These are phyloP conservation scores for Candida berthetii DNA, from an alignment of 805 yeast genomes.

Conservation along the genomic window DNA sequence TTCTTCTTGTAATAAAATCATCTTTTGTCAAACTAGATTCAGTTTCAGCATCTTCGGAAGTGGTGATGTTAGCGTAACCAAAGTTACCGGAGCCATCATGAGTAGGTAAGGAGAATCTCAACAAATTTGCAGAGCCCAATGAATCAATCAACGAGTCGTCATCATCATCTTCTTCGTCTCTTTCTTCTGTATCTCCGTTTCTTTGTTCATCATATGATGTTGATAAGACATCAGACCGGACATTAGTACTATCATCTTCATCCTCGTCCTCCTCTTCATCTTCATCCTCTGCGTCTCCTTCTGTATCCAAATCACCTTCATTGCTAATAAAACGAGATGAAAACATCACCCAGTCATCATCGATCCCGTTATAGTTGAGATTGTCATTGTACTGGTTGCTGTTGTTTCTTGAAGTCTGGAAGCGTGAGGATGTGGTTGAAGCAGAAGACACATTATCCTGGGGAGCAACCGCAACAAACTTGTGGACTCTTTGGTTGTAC, in stretches of 20 bases:
- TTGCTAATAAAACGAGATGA: constrained; percentile 8
- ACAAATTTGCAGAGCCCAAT: constrained; percentile 8
- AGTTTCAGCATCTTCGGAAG: constrained; percentile 3
- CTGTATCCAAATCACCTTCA: too few species aligned
- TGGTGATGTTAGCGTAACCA: not conserved
- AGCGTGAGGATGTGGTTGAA: not conserved
- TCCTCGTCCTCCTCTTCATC: constrained; percentile 1
- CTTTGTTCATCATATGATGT: not conserved
- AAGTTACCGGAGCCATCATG: constrained; percentile 12
- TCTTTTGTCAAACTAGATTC: constrained; percentile 7
- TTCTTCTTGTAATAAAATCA: constrained; percentile 17
- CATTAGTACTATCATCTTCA: not conserved
- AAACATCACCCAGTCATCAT: constrained; percentile 21
- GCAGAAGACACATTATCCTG: not conserved
- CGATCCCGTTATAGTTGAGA: constrained; percentile 6
- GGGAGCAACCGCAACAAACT: not conserved
- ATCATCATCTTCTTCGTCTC: constrained; percentile 15
- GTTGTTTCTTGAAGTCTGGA: not conserved
- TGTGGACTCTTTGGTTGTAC: constrained; percentile 4
- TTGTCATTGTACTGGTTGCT: not conserved
- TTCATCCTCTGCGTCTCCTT: too few species aligned
- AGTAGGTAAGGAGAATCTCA: constrained; percentile 11
- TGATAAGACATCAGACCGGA: constrained; percentile 10
- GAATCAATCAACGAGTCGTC: constrained; percentile 20
- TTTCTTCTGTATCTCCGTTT: not conserved